Evolutionary conservation across 805 yeast species (phyloP).

Genomic region (Millerago galiae): DNA sequence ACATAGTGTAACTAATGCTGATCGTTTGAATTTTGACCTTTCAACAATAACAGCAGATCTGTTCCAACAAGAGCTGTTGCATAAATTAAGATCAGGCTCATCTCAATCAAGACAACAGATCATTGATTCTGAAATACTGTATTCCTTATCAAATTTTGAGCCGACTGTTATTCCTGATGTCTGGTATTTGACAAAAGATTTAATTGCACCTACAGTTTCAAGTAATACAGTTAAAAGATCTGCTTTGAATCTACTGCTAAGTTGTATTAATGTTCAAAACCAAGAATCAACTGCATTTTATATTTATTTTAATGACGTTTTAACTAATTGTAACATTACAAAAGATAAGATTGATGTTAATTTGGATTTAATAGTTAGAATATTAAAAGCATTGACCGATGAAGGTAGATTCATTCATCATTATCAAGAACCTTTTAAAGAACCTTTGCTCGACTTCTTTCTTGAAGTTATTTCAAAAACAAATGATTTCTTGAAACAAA

Average conservation of each 20-base stretch:
- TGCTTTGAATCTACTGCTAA: constrained; percentile 45
- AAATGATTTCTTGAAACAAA: constrained; percentile 18
- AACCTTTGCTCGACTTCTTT: constrained; percentile 33
- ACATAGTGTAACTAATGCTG: constrained; percentile 14
- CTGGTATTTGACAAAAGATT: constrained; percentile 62
- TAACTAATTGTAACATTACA: constrained; percentile 33
- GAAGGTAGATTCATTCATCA: constrained; percentile 50
- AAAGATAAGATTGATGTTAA: constrained; percentile 38
- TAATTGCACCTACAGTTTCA: constrained; percentile 35
- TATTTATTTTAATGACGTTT: constrained; percentile 55
- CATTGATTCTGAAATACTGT: constrained; percentile 40
- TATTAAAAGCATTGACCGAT: constrained; percentile 41
- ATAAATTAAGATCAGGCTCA: constrained; percentile 33
- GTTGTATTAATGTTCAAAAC: constrained; percentile 47
- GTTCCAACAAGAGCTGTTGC: constrained; percentile 32
- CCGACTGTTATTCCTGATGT: constrained; percentile 61
- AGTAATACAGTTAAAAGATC: constrained; percentile 31
- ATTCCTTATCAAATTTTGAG: constrained; percentile 43
- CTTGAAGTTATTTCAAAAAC: constrained; percentile 27
- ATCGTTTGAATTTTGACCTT: constrained; percentile 31
- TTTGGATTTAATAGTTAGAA: constrained; percentile 41
- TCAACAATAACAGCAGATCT: constrained; percentile 39
- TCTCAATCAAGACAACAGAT: constrained; percentile 39
- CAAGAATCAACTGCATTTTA: constrained; percentile 42
- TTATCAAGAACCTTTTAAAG: constrained; percentile 37